Evolutionary conservation across 2,329 filamentous ascomycete species (phyloP).

Genomic region (Colletotrichum higginsianum): DNA sequence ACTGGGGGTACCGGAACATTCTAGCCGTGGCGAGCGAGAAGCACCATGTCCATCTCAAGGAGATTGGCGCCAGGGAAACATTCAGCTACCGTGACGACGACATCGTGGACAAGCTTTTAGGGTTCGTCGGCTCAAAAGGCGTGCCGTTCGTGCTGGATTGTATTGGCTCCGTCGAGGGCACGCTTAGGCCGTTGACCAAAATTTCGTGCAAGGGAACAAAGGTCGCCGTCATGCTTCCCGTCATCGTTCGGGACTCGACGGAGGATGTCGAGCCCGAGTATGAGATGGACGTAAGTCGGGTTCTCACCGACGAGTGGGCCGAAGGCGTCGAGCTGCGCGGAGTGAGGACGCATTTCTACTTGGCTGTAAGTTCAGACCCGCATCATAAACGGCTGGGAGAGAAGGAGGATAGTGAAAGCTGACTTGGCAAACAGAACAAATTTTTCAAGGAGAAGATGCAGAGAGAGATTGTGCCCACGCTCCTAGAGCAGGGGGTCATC

Average conservation of each 20-base stretch:
- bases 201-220: constrained; percentile 64
- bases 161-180: constrained; percentile 65
- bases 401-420: constrained; percentile 9
- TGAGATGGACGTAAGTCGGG: constrained; percentile 63
- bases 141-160: constrained; percentile 69
- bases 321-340: constrained; percentile 68
- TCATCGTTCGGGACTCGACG: constrained; percentile 69
- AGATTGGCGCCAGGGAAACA: constrained; percentile 60
- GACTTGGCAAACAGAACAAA: constrained; percentile 60
- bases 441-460: constrained; percentile 69
- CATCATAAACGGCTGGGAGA: neutral
- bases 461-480: constrained; percentile 66
- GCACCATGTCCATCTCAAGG: constrained; percentile 60
- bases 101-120: constrained; percentile 55
- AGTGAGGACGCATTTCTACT: constrained; percentile 70
- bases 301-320: constrained; percentile 58
- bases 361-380: constrained; percentile 54
- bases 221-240: constrained; percentile 72
- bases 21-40: constrained; percentile 62
- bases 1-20: constrained; percentile 67
- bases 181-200: constrained; percentile 63
- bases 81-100: constrained; percentile 63
- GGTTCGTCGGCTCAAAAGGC: constrained; percentile 44
- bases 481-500: constrained; percentile 58
- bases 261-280: constrained; percentile 65